phyloP scores from a whole-genome alignment of 148 eudicot species.

The Rhododendron ovatum region DNA sequence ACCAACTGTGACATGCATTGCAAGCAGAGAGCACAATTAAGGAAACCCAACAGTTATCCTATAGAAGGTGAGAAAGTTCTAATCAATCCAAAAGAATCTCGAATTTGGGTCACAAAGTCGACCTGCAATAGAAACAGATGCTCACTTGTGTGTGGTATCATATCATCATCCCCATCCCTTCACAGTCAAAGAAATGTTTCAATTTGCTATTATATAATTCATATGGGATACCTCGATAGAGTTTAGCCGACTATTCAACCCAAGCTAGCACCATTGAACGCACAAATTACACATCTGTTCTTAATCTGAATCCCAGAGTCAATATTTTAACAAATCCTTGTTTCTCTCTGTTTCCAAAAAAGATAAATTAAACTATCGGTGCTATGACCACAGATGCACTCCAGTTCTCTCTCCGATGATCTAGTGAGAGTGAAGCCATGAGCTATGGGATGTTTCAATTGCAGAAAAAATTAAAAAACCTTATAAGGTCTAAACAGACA shows the following conservation, averaged over 20 bases:
- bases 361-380: neutral
- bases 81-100: neutral
- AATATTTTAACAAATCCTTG: neutral
- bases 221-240: neutral
- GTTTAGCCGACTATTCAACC: neutral
- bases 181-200: neutral
- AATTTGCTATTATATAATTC: neutral
- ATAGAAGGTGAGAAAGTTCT: neutral
- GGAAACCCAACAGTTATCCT: neutral
- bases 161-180: neutral
- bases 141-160: too few relatives aligned
- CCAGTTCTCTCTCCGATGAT: neutral
- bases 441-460: neutral
- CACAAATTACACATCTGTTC: neutral
- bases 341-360: neutral
- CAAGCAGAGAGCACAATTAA: neutral
- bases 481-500: neutral
- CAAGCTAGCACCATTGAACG: neutral
- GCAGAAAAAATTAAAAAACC: neutral
- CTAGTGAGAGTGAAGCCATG: neutral
- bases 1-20: neutral
- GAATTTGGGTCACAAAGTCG: neutral
- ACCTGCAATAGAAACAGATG: too few relatives aligned
- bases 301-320: neutral
- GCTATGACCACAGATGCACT: neutral